Evolutionary conservation across 1,284 basidiomycete species (phyloP).

Genomic region (Amylostereum areolatum): DNA sequence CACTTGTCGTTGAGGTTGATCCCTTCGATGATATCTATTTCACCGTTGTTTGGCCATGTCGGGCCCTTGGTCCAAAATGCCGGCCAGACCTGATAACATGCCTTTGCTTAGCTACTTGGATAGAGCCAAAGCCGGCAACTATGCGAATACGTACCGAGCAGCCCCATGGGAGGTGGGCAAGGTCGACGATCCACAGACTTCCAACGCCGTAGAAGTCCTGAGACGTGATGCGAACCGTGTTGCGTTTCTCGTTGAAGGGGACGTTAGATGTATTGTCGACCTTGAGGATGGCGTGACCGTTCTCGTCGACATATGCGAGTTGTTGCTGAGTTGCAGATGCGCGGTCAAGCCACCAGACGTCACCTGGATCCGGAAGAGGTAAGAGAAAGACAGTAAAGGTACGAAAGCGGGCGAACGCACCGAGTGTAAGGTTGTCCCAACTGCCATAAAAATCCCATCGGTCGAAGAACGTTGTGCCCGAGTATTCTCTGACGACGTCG

Average conservation of each 20-base stretch:
- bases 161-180: conserved; percentile 46
- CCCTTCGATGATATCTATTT: conserved; percentile 47
- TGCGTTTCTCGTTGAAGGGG: conserved; percentile 41
- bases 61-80: conserved; percentile 35
- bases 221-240: conserved; percentile 54
- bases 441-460: conserved; percentile 53
- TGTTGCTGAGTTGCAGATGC: conserved; percentile 32
- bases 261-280: conserved; percentile 53
- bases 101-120: not conserved
- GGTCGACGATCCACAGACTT: conserved; percentile 42
- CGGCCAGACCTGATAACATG: conserved; percentile 23
- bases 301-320: conserved; percentile 50
- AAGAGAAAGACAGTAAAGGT: not conserved
- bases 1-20: conserved; percentile 23
- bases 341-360: conserved; percentile 45
- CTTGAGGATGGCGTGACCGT: conserved; percentile 50
- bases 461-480: conserved; percentile 51
- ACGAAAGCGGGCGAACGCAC: conserved; percentile 30
- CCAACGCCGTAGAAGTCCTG: conserved; percentile 44
- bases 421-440: conserved; percentile 58
- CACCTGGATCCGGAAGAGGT: conserved; percentile 27
- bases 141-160: conserved; percentile 45
- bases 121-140: not conserved
- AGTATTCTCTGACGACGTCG: conserved; percentile 41
- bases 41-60: conserved; percentile 45